Evolutionary conservation across 345 rosid species (phyloP), one percentile per base, ranked within the genome.

Genomic region (Lepidium didymum): DNA sequence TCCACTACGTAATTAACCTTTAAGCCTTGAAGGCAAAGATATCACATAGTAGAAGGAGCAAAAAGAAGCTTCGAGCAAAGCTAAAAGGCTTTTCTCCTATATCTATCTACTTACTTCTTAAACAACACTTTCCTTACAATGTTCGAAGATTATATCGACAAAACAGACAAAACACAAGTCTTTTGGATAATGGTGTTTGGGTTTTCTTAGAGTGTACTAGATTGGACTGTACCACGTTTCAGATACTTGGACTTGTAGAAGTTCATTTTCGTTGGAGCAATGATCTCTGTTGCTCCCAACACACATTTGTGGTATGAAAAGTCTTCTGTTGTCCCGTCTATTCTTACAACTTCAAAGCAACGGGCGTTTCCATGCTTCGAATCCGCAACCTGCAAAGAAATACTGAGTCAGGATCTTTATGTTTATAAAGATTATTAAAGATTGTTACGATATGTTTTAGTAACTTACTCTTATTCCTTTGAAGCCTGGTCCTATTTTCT

Each of bases 271-370:
- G 8, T 13, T 4, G 99, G 97, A 3, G 90, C 93, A 64, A 91
- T 81, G 64, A 89, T 74, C 81, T 83, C 81, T 13, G 86, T 88
- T 50, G 96, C 96, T 8, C 86, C 86, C 7, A 66, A 37, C 12
- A 91, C 81, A 70, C 99, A 94, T 62, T 91, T 94, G 52, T 63
- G 96, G 58, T 91, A 94, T 0, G 97, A 94, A 75, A 94, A 94
- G 68, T 89, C 97, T 76, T 87, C 97, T 0, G 45, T 25, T 31
- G 96, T 82, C 15, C 88, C 96, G 7, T 94, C 97, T 11, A 49
- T 62, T 78, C 96, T 84, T 23, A 82, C 84, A 68, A 91, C 68
- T 16, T 79, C 77, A 57, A 94, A 91, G 81, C 99, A 94, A 2
- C 89, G 91, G 0, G 91, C 43, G 19, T 78, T 68, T 67, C 81